Evolutionary conservation across 2,329 filamentous ascomycete genomes (phyloP), one percentile per base, ranked within the genome.

Genomic region (Diplodia seriata): DNA sequence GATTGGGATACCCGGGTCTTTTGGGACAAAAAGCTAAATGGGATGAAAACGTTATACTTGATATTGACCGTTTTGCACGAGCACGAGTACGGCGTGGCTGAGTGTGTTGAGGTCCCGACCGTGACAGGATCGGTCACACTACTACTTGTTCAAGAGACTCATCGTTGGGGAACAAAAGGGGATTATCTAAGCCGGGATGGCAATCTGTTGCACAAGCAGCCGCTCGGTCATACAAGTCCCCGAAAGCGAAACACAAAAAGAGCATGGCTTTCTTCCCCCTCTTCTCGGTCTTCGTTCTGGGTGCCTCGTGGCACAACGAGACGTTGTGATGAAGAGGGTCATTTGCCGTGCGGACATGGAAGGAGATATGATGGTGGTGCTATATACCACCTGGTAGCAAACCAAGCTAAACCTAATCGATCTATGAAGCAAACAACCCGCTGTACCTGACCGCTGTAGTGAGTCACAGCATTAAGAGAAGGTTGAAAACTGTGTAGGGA

Each of bases 201-300:
- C 20, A 29, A 14, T 33, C 15, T n/a, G 18, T 31, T 12, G 53
- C 4, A 18, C n/a, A 18, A 33, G 51, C 18, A 55, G 53, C 29
- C 31, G 6, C 53, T 55, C 15, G 53, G 53, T 55, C 9, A 55
- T 55, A 55, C 29, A 33, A n/a, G 9, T 33, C 53, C 53, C 53
- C 53, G 29, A 55, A 11, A 55, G 20, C 29, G 29, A 36, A 33
- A 31, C 2, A 1, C 31, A 4, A 4, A 18, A 33, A 36, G 29
- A 9, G 26, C 29, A 55, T 31, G 26, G 29, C 31, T n/a, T 33
- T n/a, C 18, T 33, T 55, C 53, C 53, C 18, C 31, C 15, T 36
- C 29, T 33, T 33, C 26, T 55, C n/a, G n/a, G 40, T 47, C 40
- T 47, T 2, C 15, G 15, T 31, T 55, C 51, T 36, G 8, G 6